phyloP scores from a whole-genome alignment of 2,329 filamentous ascomycete genomes.

The Nothophaeocryptopus gaeumannii region DNA sequence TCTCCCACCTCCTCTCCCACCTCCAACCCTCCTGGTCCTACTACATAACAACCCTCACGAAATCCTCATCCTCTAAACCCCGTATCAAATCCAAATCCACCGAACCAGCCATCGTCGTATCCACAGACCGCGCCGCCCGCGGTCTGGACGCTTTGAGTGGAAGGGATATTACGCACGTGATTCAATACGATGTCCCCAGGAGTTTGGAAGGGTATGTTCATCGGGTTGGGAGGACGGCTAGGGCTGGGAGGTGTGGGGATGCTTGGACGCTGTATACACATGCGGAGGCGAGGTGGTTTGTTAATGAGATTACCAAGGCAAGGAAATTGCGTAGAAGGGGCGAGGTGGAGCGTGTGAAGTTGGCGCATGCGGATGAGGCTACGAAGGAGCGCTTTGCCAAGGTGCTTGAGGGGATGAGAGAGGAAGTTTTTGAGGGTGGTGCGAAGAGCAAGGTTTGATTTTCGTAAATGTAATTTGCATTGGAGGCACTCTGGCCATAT shows the following conservation, averaged over 20 bases:
- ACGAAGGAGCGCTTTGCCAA: conserved; percentile 45
- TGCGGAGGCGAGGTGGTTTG: conserved; percentile 87
- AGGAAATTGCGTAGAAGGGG: conserved; percentile 49
- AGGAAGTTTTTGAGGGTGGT: conserved; percentile 49
- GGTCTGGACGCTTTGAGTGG: conserved; percentile 63
- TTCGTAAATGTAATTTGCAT: too few relatives aligned
- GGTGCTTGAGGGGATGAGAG: conserved; percentile 61
- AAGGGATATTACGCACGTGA: conserved; percentile 71
- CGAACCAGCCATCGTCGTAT: conserved; percentile 70
- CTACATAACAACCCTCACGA: conserved; percentile 32
- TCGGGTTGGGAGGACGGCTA: conserved; percentile 83
- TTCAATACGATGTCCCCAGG: conserved; percentile 90
- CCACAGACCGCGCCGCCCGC: conserved; percentile 88
- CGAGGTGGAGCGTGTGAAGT: conserved; percentile 43
- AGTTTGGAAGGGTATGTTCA: conserved; percentile 84
- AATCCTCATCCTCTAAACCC: conserved; percentile 52
- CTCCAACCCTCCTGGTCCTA: conserved; percentile 32
- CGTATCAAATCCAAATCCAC: conserved; percentile 57
- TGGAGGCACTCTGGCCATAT: too few relatives aligned
- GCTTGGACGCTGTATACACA: conserved; percentile 86
- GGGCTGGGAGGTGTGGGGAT: conserved; percentile 70
- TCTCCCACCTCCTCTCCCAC: conserved; percentile 68
- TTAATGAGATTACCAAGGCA: conserved; percentile 70
- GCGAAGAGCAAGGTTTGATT: neutral
- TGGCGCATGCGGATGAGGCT: conserved; percentile 20